These are phyloP conservation scores for Draba incana DNA, from an alignment of 345 rosid species.

Conservation along the genomic window DNA sequence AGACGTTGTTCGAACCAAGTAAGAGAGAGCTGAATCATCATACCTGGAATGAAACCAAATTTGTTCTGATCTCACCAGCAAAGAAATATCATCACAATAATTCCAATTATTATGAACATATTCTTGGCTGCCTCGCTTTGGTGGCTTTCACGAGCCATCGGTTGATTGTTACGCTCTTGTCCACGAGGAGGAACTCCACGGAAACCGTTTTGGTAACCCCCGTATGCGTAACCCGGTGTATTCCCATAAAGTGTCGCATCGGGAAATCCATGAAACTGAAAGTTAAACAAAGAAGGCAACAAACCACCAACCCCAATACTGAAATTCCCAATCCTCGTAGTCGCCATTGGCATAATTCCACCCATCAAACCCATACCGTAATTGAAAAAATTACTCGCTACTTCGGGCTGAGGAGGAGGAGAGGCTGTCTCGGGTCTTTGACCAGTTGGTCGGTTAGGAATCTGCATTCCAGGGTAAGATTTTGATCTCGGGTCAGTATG, in stretches of 20 bases:
- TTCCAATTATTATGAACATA: conserved; percentile 55
- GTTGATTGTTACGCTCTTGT: conserved; percentile 34
- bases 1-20: conserved; percentile 13
- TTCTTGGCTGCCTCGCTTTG: conserved; percentile 63
- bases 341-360: conserved; percentile 68
- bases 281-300: conserved; percentile 73
- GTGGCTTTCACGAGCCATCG: conserved; percentile 45
- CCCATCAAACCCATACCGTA: conserved; percentile 72
- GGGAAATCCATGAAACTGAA: conserved; percentile 74
- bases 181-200: conserved; percentile 63
- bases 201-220: conserved; percentile 53
- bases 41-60: conserved; percentile 25
- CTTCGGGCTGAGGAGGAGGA: conserved; percentile 45
- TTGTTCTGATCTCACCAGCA: conserved; percentile 44
- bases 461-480: conserved; percentile 64
- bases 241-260: conserved; percentile 72
- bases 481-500: conserved; percentile 75
- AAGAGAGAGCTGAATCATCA: conserved; percentile 1
- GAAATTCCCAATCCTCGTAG: conserved; percentile 71
- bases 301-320: conserved; percentile 76
- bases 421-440: conserved; percentile 79
- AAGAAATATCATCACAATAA: conserved; percentile 57
- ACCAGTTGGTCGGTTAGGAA: conserved; percentile 73
- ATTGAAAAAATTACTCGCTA: conserved; percentile 51
- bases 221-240: conserved; percentile 62